Evolutionary conservation across 2,329 filamentous ascomycete genomes (phyloP).

Genomic region (Rhynchosporium graminicola): DNA sequence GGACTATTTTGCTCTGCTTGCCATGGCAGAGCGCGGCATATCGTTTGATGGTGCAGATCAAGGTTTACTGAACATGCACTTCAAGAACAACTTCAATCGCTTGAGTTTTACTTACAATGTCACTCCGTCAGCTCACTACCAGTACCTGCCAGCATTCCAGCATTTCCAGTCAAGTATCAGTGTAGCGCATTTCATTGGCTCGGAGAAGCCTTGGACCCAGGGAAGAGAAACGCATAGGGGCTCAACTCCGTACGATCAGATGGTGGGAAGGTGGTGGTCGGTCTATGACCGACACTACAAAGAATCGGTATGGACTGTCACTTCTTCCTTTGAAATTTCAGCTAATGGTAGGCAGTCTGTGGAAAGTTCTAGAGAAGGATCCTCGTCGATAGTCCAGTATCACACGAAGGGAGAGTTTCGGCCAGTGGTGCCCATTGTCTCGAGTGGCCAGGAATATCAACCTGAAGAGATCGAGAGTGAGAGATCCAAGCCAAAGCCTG

Average conservation of each 20-base stretch:
- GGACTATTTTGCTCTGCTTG: constrained; percentile 82
- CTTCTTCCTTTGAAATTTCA: background rate
- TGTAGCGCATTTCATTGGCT: constrained; percentile 92
- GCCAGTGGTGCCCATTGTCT: constrained; percentile 26
- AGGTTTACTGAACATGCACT: constrained; percentile 93
- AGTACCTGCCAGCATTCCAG: constrained; percentile 92
- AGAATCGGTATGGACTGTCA: constrained; percentile 45
- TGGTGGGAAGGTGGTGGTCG: constrained; percentile 89
- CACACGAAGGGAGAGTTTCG: constrained; percentile 41
- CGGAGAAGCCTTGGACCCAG: constrained; percentile 83
- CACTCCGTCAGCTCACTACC: constrained; percentile 94
- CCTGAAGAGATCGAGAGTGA: constrained; percentile 33
- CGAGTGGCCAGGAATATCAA: constrained; percentile 25
- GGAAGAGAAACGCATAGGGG: constrained; percentile 58
- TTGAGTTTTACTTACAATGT: constrained; percentile 96
- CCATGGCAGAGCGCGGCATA: constrained; percentile 81
- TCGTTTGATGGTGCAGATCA: constrained; percentile 98
- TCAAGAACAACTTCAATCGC: constrained; percentile 78
- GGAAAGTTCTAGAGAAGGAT: constrained; percentile 26
- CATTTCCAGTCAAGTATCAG: constrained; percentile 90
- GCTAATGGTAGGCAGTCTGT: constrained; percentile 32
- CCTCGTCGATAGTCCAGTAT: constrained; percentile 38
- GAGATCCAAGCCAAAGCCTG: constrained; percentile 30
- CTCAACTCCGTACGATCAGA: constrained; percentile 73
- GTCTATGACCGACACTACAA: constrained; percentile 88